Evolutionary conservation across 805 yeast species (phyloP).

Genomic region (Hanseniaspora mollemarum): DNA sequence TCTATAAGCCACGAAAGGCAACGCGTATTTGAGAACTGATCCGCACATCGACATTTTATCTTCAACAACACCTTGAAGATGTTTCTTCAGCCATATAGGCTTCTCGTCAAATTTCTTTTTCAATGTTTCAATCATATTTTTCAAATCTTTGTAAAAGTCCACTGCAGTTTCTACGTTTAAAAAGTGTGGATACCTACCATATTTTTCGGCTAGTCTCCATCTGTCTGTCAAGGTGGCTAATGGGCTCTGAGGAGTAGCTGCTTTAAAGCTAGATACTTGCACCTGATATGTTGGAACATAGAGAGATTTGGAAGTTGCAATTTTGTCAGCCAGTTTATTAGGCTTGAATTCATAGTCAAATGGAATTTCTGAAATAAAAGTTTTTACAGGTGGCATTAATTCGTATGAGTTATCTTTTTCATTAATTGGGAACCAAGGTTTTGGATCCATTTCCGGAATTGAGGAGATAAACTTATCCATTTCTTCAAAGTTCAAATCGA

Average conservation of each 20-base stretch:
- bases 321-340: slow-evolving; percentile 34
- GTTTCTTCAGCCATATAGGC: slow-evolving; percentile 80
- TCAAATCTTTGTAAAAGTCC: slow-evolving; percentile 26
- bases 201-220: slow-evolving; percentile 30
- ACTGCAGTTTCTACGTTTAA: slow-evolving; percentile 23
- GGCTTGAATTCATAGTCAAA: slow-evolving; percentile 66
- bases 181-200: slow-evolving; percentile 29
- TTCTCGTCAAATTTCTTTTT: slow-evolving; percentile 47
- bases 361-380: slow-evolving; percentile 66
- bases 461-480: slow-evolving; percentile 27
- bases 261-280: slow-evolving; percentile 39
- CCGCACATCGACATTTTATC: slow-evolving; percentile 25
- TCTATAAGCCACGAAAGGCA: slow-evolving; percentile 74
- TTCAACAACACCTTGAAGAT: slow-evolving; percentile 41
- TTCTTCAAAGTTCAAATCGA: slow-evolving; percentile 26
- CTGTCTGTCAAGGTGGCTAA: slow-evolving; percentile 41
- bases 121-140: slow-evolving; percentile 26
- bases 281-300: slow-evolving; percentile 36
- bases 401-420: slow-evolving; percentile 32
- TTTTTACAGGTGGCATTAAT: slow-evolving; percentile 77
- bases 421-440: slow-evolving; percentile 30
- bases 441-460: slow-evolving; percentile 31
- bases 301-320: slow-evolving; percentile 26
- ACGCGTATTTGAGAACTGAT: slow-evolving; percentile 47
- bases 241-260: slow-evolving; percentile 38